These are phyloP conservation scores for Marasmius tenuissimus DNA, from an alignment of 1,284 basidiomycete species.

Conservation along the genomic window DNA sequence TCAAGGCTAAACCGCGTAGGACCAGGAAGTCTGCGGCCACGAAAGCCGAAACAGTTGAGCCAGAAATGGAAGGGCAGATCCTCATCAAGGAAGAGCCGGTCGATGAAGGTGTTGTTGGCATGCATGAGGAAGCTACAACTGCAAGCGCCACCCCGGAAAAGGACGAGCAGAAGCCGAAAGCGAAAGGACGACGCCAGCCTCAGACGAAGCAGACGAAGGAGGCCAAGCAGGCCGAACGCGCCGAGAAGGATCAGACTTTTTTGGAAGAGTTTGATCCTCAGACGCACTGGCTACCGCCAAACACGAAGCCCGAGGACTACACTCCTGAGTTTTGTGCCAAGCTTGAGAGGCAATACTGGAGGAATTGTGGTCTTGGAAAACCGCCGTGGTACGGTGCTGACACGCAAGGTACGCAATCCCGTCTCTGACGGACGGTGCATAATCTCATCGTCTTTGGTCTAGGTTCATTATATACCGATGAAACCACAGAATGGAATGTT, in stretches of 20 bases:
- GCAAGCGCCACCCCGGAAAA: constrained; percentile 19
- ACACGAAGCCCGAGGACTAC: constrained; percentile 73
- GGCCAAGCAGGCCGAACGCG: constrained; percentile 52
- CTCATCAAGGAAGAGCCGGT: constrained; percentile 37
- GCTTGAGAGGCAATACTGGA: constrained; percentile 92
- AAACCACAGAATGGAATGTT: constrained; percentile 90
- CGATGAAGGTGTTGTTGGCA: constrained; percentile 27
- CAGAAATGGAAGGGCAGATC: constrained; percentile 31
- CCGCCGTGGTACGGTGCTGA: constrained; percentile 97
- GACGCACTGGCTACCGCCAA: constrained; percentile 76
- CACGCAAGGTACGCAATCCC: constrained; percentile 64
- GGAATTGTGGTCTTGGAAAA: constrained; percentile 84
- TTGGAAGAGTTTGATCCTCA: constrained; percentile 70
- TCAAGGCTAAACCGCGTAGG: constrained; percentile 32
- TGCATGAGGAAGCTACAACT: constrained; percentile 12
- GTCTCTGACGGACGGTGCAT: neutral
- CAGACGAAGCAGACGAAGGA: constrained; percentile 52
- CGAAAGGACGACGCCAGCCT: constrained; percentile 41
- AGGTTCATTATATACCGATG: constrained; percentile 87
- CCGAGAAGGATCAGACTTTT: constrained; percentile 61
- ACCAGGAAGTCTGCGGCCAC: constrained; percentile 33
- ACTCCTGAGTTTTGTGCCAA: constrained; percentile 84
- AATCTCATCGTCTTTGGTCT: neutral
- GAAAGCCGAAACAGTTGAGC: constrained; percentile 33
- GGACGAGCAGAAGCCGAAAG: constrained; percentile 32